Evolutionary conservation across 768 basidiomycete species (phyloP), one percentile per base, ranked within the genome.

Genomic region (Xerocomellus chrysenteron): DNA sequence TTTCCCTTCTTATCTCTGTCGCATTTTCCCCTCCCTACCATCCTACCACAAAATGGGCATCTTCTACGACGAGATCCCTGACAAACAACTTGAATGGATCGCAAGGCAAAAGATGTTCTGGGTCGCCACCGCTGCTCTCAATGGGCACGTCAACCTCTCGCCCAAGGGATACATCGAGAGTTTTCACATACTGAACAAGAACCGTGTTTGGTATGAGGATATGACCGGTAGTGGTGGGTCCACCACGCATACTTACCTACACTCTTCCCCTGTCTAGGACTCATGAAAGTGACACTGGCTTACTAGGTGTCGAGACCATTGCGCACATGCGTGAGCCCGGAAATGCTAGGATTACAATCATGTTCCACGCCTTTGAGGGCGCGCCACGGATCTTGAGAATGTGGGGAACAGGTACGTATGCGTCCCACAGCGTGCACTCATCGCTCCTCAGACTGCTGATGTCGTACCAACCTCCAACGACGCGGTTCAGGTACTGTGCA

Each of bases 201-300:
- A 75, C 41, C 73, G 69, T 45, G 83, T 85, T 2, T 89, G 87
- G 88, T 90, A 90, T 59, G 86, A 90, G 63, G 87, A 90, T 65
- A 75, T 87, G 44, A 84, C 82, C 19, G 88, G 88, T 10, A 84
- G 85, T 57, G 86, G 86, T 85, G 56, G 41, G 77, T 74, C 19
- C 28, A 32, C 21, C 14, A 24, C 1, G 9, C 10, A 37, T 5
- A 2, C 21, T 32, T 32, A 32, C 32, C 21, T 51, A 4, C 14
- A 1, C 13, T 42, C 41, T 43, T 45, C 50, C 11, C 16, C 28
- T 14, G 5, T 24, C 13, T 8, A n/a, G 4, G 5, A 21, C 43
- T 47, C n/a, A 8, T 8, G 19, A 3, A 3, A 21, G 36, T 47
- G 14, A 59, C 11, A 28, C 24, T 21, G 9, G 24, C 51, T 19